A percentile compares a stretch with the other conserved stretches of the same genome.
These are phyloP conservation scores for Fusarium armeniacum DNA, from an alignment of 2,329 filamentous ascomycete species.

Conservation along the genomic window DNA sequence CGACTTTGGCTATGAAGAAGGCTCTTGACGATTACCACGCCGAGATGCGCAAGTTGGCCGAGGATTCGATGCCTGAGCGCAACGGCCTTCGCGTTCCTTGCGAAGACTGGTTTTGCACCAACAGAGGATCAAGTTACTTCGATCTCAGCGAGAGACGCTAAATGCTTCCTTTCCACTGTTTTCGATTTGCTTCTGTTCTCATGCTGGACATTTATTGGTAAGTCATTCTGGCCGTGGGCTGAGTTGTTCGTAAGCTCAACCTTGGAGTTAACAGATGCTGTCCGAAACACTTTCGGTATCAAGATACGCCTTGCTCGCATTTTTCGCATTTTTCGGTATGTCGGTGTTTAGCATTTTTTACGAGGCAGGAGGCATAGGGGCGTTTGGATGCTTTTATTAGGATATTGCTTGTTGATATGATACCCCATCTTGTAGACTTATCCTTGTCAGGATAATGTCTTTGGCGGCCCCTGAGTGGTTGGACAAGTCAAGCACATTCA, in stretches of 20 bases:
- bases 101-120: not conserved
- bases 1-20: not conserved
- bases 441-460: not conserved
- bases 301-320: not conserved
- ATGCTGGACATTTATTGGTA: not conserved
- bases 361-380: not conserved
- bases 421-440: not conserved
- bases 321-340: not conserved
- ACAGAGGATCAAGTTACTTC: not conserved
- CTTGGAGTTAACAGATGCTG: too few relatives aligned
- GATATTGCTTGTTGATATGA: not conserved
- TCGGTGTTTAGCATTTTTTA: not conserved
- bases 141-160: not conserved
- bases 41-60: constrained; percentile 1
- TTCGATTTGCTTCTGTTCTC: not conserved
- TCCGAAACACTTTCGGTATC: not conserved
- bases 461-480: not conserved
- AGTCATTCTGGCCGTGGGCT: not conserved
- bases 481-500: not conserved
- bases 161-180: not conserved
- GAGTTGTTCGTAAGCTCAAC: not conserved
- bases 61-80: not conserved
- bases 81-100: not conserved
- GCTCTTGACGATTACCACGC: constrained; percentile 3
- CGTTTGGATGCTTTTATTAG: not conserved